Evolutionary conservation across 106 monocot species (phyloP), one percentile per base, ranked within the genome.

Genomic region (Triglochin maritima): DNA sequence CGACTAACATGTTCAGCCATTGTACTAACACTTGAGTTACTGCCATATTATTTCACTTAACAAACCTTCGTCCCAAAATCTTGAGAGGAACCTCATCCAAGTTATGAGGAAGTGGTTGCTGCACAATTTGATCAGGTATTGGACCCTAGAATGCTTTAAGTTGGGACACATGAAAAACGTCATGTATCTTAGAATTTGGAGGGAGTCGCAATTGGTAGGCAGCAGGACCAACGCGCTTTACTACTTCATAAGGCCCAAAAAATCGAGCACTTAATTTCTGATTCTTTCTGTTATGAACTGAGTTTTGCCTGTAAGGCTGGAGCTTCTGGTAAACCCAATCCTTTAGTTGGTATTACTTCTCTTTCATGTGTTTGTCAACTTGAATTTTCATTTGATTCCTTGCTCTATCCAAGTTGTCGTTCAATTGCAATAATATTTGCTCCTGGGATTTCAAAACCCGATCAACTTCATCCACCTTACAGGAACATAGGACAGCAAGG

Each of bases 231-330:
- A 17, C 29, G 0, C 52, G 2, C 5, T 44, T 8, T 3, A 66
- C 5, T 3, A 66, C n/a, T 42, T 66, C 42, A 51, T 17, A 66
- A 13, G 66, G 66, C 4, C 66, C 66, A 66, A 17, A 46, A 42
- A 17, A 66, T 46, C 29, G 15, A 41, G 17, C 14, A 51, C 9
- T 7, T 9, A 66, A 17, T 52, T 66, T 66, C 11, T 66, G 5
- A 13, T 66, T 50, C 4, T 2, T 4, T 3, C 66, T 14, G 13
- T 4, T 17, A 29, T 17, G 4, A 2, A 66, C 50, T 5, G 29
- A 16, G 2, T 10, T 4, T 52, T 51, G 66, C 8, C 51, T 14
- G 12, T 66, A 66, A 29, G 51, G 3, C 41, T 66, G 50, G 4
- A 66, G 12, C 29, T 52, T 50, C 13, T 51, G 50, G 52, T 17